Percentiles rank a stretch among this genome's conserved stretches.
Evolutionary conservation across 2,329 filamentous ascomycete genomes (phyloP).

Genomic region (Drechslera avenae): DNA sequence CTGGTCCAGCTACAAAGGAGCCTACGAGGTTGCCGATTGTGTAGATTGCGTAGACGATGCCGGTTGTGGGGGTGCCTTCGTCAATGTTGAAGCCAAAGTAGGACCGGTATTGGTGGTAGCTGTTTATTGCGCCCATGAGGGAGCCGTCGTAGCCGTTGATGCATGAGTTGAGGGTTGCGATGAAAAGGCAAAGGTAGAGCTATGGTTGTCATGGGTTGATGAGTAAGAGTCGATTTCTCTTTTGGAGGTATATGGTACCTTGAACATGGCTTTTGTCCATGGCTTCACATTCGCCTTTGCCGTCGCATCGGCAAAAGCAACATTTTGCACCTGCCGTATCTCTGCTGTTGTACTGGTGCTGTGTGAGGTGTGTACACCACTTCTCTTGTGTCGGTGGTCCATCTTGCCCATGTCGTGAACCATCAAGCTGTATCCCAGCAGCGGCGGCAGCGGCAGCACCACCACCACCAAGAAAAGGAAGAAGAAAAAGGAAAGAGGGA

Average conservation of each 20-base stretch:
- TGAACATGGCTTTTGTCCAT: conserved; percentile 53
- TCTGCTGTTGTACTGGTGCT: conserved; percentile 26
- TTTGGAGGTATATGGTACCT: conserved; percentile 34
- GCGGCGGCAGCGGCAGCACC: not conserved
- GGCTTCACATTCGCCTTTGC: conserved; percentile 52
- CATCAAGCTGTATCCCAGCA: not conserved
- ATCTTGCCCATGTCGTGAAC: conserved; percentile 5
- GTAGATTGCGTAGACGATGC: conserved; percentile 58
- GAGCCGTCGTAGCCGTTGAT: conserved; percentile 58
- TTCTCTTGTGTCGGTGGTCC: conserved; percentile 20
- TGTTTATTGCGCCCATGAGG: conserved; percentile 57
- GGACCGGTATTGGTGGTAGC: conserved; percentile 51
- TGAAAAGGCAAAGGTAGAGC: conserved; percentile 50
- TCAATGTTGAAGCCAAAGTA: conserved; percentile 51
- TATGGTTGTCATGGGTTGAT: conserved; percentile 13
- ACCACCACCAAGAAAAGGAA: not conserved
- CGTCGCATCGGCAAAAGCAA: conserved; percentile 53
- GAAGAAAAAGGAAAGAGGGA: too few species aligned
- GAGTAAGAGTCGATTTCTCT: too few species aligned
- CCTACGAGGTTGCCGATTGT: conserved; percentile 54
- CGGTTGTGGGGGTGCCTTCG: conserved; percentile 51
- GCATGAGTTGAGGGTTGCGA: conserved; percentile 53
- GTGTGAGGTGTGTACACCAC: conserved; percentile 18
- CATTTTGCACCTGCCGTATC: conserved; percentile 47
- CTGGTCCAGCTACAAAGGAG: conserved; percentile 52